Base-by-base conservation (phyloP, 108 stramenopile species). In the Nitzschia sp. region DNA sequence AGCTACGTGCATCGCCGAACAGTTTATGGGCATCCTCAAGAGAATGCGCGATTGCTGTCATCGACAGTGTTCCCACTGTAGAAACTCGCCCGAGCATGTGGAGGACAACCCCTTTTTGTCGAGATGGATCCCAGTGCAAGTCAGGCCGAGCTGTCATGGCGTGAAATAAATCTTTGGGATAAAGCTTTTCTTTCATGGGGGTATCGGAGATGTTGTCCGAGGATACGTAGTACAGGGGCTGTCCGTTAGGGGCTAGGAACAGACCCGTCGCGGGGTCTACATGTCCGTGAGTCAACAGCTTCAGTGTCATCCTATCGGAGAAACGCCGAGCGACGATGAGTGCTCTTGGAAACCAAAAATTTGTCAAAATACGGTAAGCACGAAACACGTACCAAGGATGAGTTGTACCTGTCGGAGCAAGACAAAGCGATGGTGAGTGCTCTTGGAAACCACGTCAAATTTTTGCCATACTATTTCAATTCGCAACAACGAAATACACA, bases 11-110 rank as follows among this genome's bases (percentile, higher is more conserved):
- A 21, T 50, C 48, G 21, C 19, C 19, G 19, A 50, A 50, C 4
- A 50, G 13, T 22, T 22, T 50, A 50, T 50, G 48, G 5, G 48
- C 48, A 4, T 50, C 48, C 48, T 50, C 48, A 4, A 50, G 48
- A 11, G 55, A 57, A 57, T 57, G 5, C 5, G 15, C 55, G 31
- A 57, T 29, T 4, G 55, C 55, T 28, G 55, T 57, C 55, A 57
- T 57, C 55, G 55, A 57, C 22, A 57, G 28, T 30, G 28, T 57
- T 27, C 55, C 55, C 55, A 27, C 21, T 33, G 23, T 33, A 4
- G 55, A 57, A 3, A 57, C 48, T 50, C 48, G 13, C 8, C 16
- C 13, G 19, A 50, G 48, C 48, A 50, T 50, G 21, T 50, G 48
- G 4, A 50, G 48, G 17, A 50, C 21, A 22, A 50, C 48, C 48